Conservation (phyloP, 768 basidiomycete genomes). For the Boletus patriciae region DNA sequence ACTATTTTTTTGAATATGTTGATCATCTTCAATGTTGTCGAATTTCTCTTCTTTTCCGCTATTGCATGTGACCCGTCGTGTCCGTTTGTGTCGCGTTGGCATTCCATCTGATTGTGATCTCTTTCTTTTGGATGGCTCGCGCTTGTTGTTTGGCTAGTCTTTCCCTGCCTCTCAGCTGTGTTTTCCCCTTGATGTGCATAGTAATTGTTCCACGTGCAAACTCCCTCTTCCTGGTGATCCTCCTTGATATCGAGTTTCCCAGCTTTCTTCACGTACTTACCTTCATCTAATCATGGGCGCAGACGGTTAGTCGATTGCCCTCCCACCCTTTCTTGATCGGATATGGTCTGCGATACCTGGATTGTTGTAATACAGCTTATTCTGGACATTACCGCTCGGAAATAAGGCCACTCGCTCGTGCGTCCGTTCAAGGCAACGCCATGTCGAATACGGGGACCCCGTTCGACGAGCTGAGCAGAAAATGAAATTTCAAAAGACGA, state of each 20-base stretch:
- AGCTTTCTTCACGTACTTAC: constrained; percentile 26
- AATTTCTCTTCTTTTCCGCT: background rate
- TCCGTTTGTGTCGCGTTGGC: constrained; percentile 10
- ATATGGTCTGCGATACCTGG: constrained; percentile 38
- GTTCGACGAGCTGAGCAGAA: background rate
- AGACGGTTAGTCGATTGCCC: constrained; percentile 17
- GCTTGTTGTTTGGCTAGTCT: constrained; percentile 22
- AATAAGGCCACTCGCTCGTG: constrained; percentile 6
- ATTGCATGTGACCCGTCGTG: constrained; percentile 16
- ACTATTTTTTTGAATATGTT: constrained; percentile 37
- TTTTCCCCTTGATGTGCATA: constrained; percentile 25
- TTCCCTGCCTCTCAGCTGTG: constrained; percentile 1
- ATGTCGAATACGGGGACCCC: background rate
- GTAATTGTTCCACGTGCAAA: constrained; percentile 3
- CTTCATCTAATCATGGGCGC: constrained; percentile 24
- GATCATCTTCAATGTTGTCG: constrained; percentile 34
- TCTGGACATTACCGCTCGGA: constrained; percentile 27
- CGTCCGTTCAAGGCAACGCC: background rate
- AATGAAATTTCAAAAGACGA: constrained; percentile 14
- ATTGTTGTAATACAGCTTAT: constrained; percentile 38
- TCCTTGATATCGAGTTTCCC: constrained; percentile 15
- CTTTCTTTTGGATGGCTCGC: constrained; percentile 19
- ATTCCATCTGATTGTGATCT: constrained; percentile 6
- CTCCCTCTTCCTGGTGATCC: background rate
- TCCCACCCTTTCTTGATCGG: constrained; percentile 26